Evolutionary conservation across 306 rosid genomes (phyloP), one percentile per base, ranked within the genome.

Genomic region (Quercus engelmannii): DNA sequence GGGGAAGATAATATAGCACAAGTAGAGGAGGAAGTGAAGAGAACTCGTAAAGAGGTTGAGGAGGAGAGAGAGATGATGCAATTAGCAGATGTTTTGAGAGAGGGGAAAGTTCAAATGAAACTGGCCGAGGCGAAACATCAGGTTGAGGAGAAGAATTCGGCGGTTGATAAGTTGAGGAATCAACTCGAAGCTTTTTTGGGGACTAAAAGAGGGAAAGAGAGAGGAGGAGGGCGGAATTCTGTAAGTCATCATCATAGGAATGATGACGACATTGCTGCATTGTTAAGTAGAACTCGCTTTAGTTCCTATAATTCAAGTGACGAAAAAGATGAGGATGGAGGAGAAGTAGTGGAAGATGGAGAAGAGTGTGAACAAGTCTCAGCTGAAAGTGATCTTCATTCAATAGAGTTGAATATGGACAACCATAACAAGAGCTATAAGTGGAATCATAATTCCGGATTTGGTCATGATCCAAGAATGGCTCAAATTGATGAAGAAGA

Each of bases 111-210:
- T 73, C 97, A 94, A 46, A 84, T 78, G 81, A 90, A 95, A 76
- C 85, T 90, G 74, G 84, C 95, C 0, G 96, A 89, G 76, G 92
- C 92, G 75, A 90, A 91, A 65, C 90, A 91, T 84, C 91, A 89
- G 80, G 77, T 84, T 19, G 97, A 91, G 81, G 98, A 93, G 76
- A 91, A 91, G 83, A 88, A 88, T 83, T 85, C 85, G 4, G 97
- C 94, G 2, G 98, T 93, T 54, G 97, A 96, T 79, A 86, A 82
- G 76, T 90, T 96, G 75, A 91, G 98, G 80, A 83, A 84, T 85
- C 97, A 93, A 79, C 98, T 93, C 18, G 99, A 96, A 85, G 89
- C 96, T 30, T 91, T 91, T 77, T 76, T 96, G 46, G 99, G 97
- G 67, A 81, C 76, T 76, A 93, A 90, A 78, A 92, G 77, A 81